Evolutionary conservation across 176 grass and related monocot species (phyloP).

Genomic region (Leersia perrieri): DNA sequence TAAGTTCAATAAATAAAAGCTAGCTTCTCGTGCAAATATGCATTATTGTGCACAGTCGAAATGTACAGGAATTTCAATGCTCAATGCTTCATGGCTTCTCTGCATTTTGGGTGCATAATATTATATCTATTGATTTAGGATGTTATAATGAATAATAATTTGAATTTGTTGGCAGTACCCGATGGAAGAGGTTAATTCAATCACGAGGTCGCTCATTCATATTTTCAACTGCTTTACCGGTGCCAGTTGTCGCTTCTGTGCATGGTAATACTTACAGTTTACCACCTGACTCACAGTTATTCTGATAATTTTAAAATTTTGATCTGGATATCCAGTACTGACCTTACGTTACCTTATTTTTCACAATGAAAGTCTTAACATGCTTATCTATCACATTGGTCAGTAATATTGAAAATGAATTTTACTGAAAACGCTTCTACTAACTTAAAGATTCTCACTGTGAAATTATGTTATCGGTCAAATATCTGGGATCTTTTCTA

Average conservation of each 20-base stretch:
- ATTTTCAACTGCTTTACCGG: slow-evolving; percentile 86
- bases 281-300: not conserved
- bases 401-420: slow-evolving; percentile 4
- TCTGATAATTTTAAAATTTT: slow-evolving; percentile 20
- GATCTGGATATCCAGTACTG: not conserved
- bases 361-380: not conserved
- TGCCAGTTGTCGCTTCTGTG: slow-evolving; percentile 78
- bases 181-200: slow-evolving; percentile 87
- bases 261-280: slow-evolving; percentile 58
- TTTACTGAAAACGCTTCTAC: not conserved
- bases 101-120: not conserved
- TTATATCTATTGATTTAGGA: not conserved
- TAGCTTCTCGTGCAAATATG: not conserved
- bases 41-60: not conserved
- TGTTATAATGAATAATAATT: slow-evolving; percentile 26
- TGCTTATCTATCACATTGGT: not conserved
- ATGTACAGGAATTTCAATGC: not conserved
- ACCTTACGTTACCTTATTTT: not conserved
- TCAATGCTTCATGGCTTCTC: not conserved
- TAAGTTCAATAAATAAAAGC: not conserved
- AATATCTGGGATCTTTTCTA: not conserved
- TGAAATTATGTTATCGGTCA: not conserved
- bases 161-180: slow-evolving; percentile 57
- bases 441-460: not conserved
- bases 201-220: slow-evolving; percentile 88